phyloP scores from a whole-genome alignment of 768 basidiomycete genomes.

The Porpolomopsis calyptriformis region DNA sequence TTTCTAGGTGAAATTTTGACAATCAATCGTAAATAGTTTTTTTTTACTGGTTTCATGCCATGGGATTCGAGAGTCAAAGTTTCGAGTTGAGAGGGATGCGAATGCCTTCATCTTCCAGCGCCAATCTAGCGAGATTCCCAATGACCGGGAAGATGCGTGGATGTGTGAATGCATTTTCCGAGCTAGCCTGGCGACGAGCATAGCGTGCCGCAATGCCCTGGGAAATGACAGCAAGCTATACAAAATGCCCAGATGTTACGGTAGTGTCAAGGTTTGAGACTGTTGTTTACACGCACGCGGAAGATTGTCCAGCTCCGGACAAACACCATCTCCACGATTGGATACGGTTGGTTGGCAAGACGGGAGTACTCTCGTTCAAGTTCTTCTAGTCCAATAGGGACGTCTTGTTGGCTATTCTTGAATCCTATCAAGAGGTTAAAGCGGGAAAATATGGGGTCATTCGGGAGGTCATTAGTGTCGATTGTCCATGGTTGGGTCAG shows the following conservation, averaged over 20 bases:
- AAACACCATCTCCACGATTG: slow-evolving; percentile 69
- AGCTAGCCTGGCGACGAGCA: slow-evolving; percentile 81
- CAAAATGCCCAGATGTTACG: not conserved
- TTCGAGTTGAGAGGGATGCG: slow-evolving; percentile 13
- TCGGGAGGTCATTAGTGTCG: slow-evolving; percentile 31
- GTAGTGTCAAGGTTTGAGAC: slow-evolving; percentile 2
- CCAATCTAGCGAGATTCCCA: slow-evolving; percentile 50
- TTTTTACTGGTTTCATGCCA: too few species aligned
- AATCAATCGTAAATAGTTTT: too few species aligned
- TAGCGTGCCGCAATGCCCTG: slow-evolving; percentile 87
- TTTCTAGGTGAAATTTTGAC: too few species aligned
- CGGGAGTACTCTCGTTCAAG: slow-evolving; percentile 78
- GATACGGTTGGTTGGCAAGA: slow-evolving; percentile 54
- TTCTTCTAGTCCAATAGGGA: slow-evolving; percentile 56
- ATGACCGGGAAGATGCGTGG: slow-evolving; percentile 43
- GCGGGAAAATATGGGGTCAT: slow-evolving; percentile 12
- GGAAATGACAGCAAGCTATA: slow-evolving; percentile 65
- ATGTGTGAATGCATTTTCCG: slow-evolving; percentile 53
- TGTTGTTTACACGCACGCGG: slow-evolving; percentile 38
- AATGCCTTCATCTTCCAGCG: slow-evolving; percentile 45
- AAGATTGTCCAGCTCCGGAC: slow-evolving; percentile 82
- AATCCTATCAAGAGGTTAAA: slow-evolving; percentile 38
- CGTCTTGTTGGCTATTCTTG: slow-evolving; percentile 46
- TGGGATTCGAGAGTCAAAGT: slow-evolving; percentile 11
- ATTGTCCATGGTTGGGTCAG: slow-evolving; percentile 78